Evolutionary conservation across 2,329 filamentous ascomycete genomes (phyloP).

Genomic region (Neurospora sp.): DNA sequence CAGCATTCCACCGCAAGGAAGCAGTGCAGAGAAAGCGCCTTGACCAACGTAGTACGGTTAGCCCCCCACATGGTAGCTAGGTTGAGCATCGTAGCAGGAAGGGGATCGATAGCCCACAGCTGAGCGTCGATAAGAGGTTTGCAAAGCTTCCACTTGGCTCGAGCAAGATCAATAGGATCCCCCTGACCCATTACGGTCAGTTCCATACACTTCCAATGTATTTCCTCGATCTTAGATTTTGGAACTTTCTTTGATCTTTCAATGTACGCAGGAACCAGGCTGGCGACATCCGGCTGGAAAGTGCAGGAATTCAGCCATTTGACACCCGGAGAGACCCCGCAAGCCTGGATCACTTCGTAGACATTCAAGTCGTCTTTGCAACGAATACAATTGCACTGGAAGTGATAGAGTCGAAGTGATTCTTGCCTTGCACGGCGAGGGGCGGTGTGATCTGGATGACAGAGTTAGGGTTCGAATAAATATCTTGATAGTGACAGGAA

Average conservation of each 20-base stretch:
- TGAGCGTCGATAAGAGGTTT: conserved; percentile 26
- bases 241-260: conserved; percentile 17
- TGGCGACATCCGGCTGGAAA: conserved; percentile 30
- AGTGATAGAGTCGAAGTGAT: conserved; percentile 40
- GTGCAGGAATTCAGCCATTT: conserved; percentile 32
- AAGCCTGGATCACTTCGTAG: conserved; percentile 32
- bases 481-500: neutral
- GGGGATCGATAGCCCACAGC: conserved; percentile 40
- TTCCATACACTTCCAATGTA: conserved; percentile 14
- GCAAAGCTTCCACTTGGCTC: conserved; percentile 28
- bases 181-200: conserved; percentile 3
- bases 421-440: conserved; percentile 33
- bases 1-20: conserved; percentile 39
- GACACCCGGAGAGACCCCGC: neutral
- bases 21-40: conserved; percentile 36
- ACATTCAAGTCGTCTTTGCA: conserved; percentile 42
- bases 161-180: conserved; percentile 19
- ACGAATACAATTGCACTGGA: conserved; percentile 40
- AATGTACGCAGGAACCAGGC: conserved; percentile 16
- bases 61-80: conserved; percentile 35
- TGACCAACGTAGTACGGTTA: conserved; percentile 31
- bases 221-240: conserved; percentile 14
- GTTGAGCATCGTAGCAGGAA: conserved; percentile 35
- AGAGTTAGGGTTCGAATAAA: conserved; percentile 2
- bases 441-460: conserved; percentile 34